Evolutionary conservation across 2,329 filamentous ascomycete species (phyloP).

Genomic region (Diaporthe citriasiana): DNA sequence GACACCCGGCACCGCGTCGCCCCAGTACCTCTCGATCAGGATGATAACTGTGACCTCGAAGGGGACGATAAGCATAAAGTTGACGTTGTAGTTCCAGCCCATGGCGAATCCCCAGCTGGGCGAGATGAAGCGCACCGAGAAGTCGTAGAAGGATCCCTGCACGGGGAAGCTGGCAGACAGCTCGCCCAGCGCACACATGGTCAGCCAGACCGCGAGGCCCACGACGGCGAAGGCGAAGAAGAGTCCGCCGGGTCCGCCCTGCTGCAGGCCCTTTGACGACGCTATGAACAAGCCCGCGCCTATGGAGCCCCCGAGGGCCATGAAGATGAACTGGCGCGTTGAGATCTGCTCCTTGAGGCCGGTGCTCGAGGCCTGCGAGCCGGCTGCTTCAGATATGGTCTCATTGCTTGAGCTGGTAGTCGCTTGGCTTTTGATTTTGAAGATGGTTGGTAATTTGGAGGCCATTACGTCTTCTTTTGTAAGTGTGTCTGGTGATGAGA

Average conservation of each 20-base stretch:
- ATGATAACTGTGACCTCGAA: conserved; percentile 56
- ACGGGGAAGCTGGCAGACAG: conserved; percentile 53
- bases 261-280: conserved; percentile 50
- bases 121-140: conserved; percentile 54
- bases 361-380: conserved; percentile 16
- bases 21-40: conserved; percentile 51
- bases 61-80: conserved; percentile 54
- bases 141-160: conserved; percentile 56
- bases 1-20: conserved; percentile 45
- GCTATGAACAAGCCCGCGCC: conserved; percentile 55
- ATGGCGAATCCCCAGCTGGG: conserved; percentile 56
- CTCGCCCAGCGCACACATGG: conserved; percentile 50
- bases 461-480: neutral
- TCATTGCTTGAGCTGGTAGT: neutral
- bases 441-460: neutral
- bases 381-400: neutral
- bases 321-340: conserved; percentile 53
- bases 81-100: conserved; percentile 57
- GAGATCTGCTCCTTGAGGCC: conserved; percentile 49
- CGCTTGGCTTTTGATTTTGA: conserved; percentile 15
- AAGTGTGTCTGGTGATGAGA: too few species aligned
- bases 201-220: conserved; percentile 52
- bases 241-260: conserved; percentile 51
- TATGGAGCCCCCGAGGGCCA: conserved; percentile 54
- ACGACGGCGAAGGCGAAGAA: conserved; percentile 52